phyloP scores from a whole-genome alignment of 306 rosid genomes.

The Abrus precatorius region DNA sequence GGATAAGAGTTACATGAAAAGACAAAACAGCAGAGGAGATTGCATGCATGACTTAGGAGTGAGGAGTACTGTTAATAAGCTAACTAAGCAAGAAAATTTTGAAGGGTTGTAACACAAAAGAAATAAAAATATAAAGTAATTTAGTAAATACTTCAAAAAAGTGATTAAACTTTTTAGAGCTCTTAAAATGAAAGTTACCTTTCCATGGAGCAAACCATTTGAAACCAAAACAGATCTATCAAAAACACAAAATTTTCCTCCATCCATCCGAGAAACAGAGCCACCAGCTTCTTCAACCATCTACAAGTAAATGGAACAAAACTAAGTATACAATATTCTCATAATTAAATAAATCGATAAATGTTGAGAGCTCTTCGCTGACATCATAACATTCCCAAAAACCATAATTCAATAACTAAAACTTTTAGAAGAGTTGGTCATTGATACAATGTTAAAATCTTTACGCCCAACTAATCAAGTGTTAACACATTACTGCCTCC shows the following conservation, averaged over 20 bases:
- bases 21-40: slow-evolving; percentile 97
- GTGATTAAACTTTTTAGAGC: not conserved
- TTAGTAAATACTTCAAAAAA: not conserved
- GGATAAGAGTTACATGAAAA: slow-evolving; percentile 91
- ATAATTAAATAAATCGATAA: slow-evolving; percentile 14
- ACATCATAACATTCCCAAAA: not conserved
- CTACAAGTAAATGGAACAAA: slow-evolving; percentile 51
- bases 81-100: slow-evolving; percentile 69
- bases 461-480: not conserved
- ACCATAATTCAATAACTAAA: not conserved
- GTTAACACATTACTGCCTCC: not conserved
- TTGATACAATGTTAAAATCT: not conserved
- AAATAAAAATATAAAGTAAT: slow-evolving; percentile 9
- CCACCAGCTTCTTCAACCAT: slow-evolving; percentile 98
- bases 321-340: slow-evolving; percentile 26
- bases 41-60: slow-evolving; percentile 70
- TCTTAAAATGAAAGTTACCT: slow-evolving; percentile 58
- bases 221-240: slow-evolving; percentile 96
- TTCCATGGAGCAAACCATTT: slow-evolving; percentile 72
- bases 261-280: slow-evolving; percentile 85
- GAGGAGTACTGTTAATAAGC: slow-evolving; percentile 66
- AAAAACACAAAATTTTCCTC: slow-evolving; percentile 87
- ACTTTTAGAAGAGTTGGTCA: not conserved
- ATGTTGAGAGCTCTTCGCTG: slow-evolving; percentile 3
- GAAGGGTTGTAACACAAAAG: slow-evolving; percentile 72